Evolutionary conservation across 208 protist genomes (phyloP).

Genomic region (Trypanosoma cruzi): DNA sequence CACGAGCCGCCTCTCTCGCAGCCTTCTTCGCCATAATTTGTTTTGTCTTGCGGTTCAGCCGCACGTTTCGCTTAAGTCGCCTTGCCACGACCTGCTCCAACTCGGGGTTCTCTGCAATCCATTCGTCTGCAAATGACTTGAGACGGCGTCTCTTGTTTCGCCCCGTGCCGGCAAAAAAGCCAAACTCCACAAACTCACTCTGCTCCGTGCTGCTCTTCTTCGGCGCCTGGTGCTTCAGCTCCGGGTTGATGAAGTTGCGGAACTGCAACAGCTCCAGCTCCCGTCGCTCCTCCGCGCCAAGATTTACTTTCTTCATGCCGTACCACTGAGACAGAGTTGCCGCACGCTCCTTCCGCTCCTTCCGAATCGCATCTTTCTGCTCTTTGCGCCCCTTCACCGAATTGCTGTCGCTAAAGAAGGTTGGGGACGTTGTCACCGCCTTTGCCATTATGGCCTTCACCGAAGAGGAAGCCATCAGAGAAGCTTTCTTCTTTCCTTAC

Average conservation of each 20-base stretch:
- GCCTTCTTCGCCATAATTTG: slow-evolving; percentile 55
- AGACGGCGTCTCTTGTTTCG: slow-evolving; percentile 75
- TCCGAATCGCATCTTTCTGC: slow-evolving; percentile 69
- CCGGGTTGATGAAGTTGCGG: slow-evolving; percentile 86
- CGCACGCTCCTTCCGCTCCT: slow-evolving; percentile 63
- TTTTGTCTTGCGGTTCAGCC: slow-evolving; percentile 78
- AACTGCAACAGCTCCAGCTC: slow-evolving; percentile 89
- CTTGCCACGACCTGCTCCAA: slow-evolving; percentile 66
- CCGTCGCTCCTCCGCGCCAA: slow-evolving; percentile 57
- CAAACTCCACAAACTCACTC: slow-evolving; percentile 88
- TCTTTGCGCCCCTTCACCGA: slow-evolving; percentile 73
- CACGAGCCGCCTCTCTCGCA: slow-evolving; percentile 42
- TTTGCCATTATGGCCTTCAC: slow-evolving; percentile 86
- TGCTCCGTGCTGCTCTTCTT: slow-evolving; percentile 58
- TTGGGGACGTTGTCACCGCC: slow-evolving; percentile 68
- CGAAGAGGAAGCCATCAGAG: slow-evolving; percentile 27
- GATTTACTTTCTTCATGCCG: slow-evolving; percentile 71
- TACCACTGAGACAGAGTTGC: slow-evolving; percentile 89
- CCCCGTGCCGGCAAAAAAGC: slow-evolving; percentile 77
- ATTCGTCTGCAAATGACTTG: slow-evolving; percentile 91
- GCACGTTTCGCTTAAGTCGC: slow-evolving; percentile 81
- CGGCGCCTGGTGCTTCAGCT: slow-evolving; percentile 76
- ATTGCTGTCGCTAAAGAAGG: slow-evolving; percentile 65
- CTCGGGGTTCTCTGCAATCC: slow-evolving; percentile 85
- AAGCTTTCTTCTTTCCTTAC: neutral